Evolutionary conservation across 2,329 filamentous ascomycete species (phyloP), one percentile per base, ranked within the genome.

Genomic region (Cordyceps cicadae): DNA sequence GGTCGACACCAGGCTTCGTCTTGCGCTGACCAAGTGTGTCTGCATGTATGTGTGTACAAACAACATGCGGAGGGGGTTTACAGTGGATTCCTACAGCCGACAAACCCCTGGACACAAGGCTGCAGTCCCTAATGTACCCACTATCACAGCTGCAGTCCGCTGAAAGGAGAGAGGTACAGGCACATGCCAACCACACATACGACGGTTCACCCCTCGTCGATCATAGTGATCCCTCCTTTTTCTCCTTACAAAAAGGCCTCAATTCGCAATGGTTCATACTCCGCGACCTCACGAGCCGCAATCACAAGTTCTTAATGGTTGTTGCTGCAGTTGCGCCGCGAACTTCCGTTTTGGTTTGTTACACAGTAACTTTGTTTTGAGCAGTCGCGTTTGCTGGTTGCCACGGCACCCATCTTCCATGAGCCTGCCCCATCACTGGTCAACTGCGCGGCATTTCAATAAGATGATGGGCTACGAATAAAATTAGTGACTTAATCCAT

Each of bases 371-470:
- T 48, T 43, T 61, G 59, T 61, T 61, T 61, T 46, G 53, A 24
- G 15, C 41, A 37, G 57, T 46, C 53, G 53, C 53, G 59, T 39
- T 32, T 37, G 32, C 46, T 51, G 53, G 59, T 61, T 61, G 59
- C 59, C 46, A 61, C 46, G 46, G 59, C 45, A 56, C 29, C 59
- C 37, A 29, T 29, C 7, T 7, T 29, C 29, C 29, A 6, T 29
- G 29, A 29, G 29, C 29, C 29, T 24, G 15, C 37, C 48, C 46
- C 19, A 32, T 26, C 15, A 39, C 5, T 14, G 12, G 24, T 11
- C 21, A 26, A 24, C 24, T 26, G 12, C 34, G 34, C 34, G 34
- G 12, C 34, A 37, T 37, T 37, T 11, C 9, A 37, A 37, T 37
- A 37, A 14, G 12, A 37, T 29, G 12, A 37, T 29, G 29, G 29